Base-by-base conservation (phyloP, 1,284 basidiomycete species). In the Malassezia restricta region DNA sequence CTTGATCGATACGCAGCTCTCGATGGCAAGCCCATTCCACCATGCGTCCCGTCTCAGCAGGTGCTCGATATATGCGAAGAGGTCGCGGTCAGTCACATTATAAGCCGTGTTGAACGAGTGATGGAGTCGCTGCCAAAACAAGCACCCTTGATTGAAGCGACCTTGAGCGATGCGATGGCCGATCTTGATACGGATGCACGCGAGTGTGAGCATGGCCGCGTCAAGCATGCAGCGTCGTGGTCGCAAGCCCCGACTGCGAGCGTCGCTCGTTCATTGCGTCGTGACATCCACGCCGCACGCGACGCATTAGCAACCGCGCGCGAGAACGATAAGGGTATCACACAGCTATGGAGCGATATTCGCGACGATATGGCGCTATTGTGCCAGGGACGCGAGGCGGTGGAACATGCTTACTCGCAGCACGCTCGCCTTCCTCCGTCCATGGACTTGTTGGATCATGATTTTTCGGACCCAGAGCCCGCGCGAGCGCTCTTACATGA, bases 171-270 rank as follows among this genome's bases (percentile, higher is more conserved):
- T 0, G 59, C 65, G 0, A 43, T 58, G 3, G 40, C 52, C 1
- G 54, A 63, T 8, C 61, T 72, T 6, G 68, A 73, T 38, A 64
- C 58, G 7, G 76, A 77, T 49, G 63, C 65, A 38, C 61, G 74
- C 24, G 71, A 74, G 30, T 76, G 75, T 63, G 76, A 77, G 52
- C 61, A 65, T 37, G 63, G 66, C 32, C 65, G 75, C 62, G 77
- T 91, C 54, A 84, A 86, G 73, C 89, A 88, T 73, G 85, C 85
- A 31, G 85, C 90, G 63, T 74, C 82, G 37, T 98, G 89, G 83
- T 84, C 83, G 7, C 92, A 96, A 74, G 80, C 81, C n/a, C 92
- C 92, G 0, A 84, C 84, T 1, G 56, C 47, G 6, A 43, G 45
- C n/a, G 50, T 17, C 50, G 56, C 20, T 20, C 61, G 37, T 57